phyloP scores from a whole-genome alignment of 129 eudicot genomes.

The Helianthus annuus region HanXRQr2.0-SUNRISE NC_035442.2:2826557-2827056 shows the following conservation, averaged over 20 bases:
- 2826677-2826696: constrained; percentile 36
- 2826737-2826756: constrained; percentile 74
- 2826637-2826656: constrained; percentile 31
- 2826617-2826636: constrained; percentile 89
- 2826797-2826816: constrained; percentile 57
- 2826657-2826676: constrained; percentile 24
- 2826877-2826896: constrained; percentile 27
- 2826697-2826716: constrained; percentile 35
- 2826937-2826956: constrained; percentile 37
- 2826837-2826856: constrained; percentile 52
- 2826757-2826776: constrained; percentile 21
- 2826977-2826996: background rate
- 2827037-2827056: background rate
- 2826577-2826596: constrained; percentile 64
- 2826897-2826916: constrained; percentile 32
- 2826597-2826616: constrained; percentile 38
- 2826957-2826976: constrained; percentile 42
- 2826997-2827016: background rate
- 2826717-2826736: constrained; percentile 63
- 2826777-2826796: constrained; percentile 50
- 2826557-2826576: constrained; percentile 78
- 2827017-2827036: background rate
- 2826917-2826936: constrained; percentile 47
- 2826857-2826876: constrained; percentile 43
- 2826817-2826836: constrained; percentile 43